phyloP scores from a whole-genome alignment of 352 stramenopile species.

The Globisporangium recalcitrans region DNA sequence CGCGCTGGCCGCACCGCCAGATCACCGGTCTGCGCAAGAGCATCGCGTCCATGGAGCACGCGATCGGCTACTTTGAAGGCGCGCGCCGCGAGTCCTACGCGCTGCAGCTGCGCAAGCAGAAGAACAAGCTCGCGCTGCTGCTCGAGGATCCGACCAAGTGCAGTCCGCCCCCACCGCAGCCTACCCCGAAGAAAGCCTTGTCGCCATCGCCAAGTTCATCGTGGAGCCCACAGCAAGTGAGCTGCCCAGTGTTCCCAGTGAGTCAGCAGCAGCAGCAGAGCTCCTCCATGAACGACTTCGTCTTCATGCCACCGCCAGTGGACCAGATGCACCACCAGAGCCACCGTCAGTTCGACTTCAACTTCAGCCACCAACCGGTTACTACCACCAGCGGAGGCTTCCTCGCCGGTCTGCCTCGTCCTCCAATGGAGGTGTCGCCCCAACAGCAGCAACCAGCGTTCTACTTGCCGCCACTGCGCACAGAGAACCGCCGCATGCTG shows the following conservation, averaged over 20 bases:
- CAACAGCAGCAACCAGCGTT: background rate
- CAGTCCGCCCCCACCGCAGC: conserved; percentile 23
- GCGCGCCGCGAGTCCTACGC: conserved; percentile 62
- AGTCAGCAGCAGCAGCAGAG: background rate
- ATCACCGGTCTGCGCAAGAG: conserved; percentile 86
- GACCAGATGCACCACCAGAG: conserved; percentile 1
- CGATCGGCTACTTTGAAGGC: conserved; percentile 74
- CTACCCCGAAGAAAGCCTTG: background rate
- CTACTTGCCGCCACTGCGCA: conserved; percentile 33
- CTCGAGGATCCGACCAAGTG: conserved; percentile 57
- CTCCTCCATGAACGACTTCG: background rate
- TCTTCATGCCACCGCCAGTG: conserved; percentile 1
- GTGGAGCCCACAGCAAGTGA: conserved; percentile 10
- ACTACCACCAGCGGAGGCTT: background rate
- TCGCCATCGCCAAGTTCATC: conserved; percentile 5
- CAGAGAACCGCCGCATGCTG: conserved; percentile 30
- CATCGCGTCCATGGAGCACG: conserved; percentile 83
- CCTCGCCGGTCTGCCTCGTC: background rate
- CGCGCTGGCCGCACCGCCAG: conserved; percentile 79
- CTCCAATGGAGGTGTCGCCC: background rate
- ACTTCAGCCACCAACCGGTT: background rate
- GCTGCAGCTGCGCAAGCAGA: conserved; percentile 66
- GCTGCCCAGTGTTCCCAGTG: conserved; percentile 8
- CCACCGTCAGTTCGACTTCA: conserved; percentile 2
- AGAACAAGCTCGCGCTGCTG: conserved; percentile 61